Base-by-base conservation (phyloP, 2,329 filamentous ascomycete genomes). In the Ascocoryne sarcoides region DNA sequence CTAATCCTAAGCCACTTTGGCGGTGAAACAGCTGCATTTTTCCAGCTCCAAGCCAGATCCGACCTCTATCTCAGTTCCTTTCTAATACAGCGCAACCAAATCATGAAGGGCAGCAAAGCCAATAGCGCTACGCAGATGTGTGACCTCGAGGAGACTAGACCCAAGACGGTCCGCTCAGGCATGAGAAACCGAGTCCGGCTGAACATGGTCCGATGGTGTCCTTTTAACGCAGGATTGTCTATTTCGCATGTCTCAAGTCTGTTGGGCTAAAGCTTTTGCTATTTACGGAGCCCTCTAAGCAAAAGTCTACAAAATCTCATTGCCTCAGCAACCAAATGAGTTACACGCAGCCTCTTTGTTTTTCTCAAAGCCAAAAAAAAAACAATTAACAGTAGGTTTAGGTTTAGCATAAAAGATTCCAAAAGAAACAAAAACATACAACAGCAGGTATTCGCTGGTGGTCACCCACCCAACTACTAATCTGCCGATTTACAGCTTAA, bases 221-320 rank as follows among this genome's bases (percentile, higher is more conserved):
- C 26, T 39, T 39, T n/a, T 21, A 39, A 32, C 29, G 17, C 17
- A 32, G 26, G 4, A 23, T 9, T 39, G 4, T 39, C 26, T 32
- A 39, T 17, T 39, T 17, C 21, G 28, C 36, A 15, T 32, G 26
- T 15, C 26, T 39, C 29, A 29, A 39, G 36, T 39, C 32, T 39
- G 19, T 39, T 39, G 16, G 17, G 26, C 18, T 39, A 32, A 32
- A 39, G 36, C 26, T 21, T 39, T 39, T 39, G 17, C 17, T 19
- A 39, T 39, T 39, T 39, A 29, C 28, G 28, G 26, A 39, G 17
- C 14, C 3, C 26, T 32, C 32, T 39, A 39, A 30, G 4, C 21
- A 21, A 39, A 32, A 39, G 36, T 16, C 32, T 39, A 39, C 16
- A 21, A 32, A 32, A 32, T 32, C 30, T 17, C 14, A 32, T 32